phyloP scores from a whole-genome alignment of 2,329 filamentous ascomycete species.

The Scedosporium minutisporum region DNA sequence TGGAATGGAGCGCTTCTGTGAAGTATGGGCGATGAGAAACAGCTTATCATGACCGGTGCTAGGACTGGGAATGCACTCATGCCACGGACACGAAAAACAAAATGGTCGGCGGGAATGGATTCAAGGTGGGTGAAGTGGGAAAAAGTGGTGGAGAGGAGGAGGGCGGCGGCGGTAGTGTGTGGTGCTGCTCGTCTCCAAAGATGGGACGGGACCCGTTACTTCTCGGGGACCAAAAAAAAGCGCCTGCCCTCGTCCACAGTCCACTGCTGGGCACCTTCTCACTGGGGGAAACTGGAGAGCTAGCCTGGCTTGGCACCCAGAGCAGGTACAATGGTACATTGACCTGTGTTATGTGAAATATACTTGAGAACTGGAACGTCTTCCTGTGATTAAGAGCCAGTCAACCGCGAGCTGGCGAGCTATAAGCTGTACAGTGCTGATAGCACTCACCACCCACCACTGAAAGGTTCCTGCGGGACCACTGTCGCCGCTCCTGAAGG shows the following conservation, averaged over 20 bases:
- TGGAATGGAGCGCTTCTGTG: neutral
- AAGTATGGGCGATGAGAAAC: neutral
- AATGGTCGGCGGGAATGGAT: neutral
- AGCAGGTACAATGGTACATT: neutral
- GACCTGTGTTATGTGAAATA: neutral
- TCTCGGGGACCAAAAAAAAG: constrained; percentile 2
- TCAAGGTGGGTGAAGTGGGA: neutral
- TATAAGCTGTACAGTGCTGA: no score
- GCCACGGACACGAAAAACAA: neutral
- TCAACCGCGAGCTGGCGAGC: no score
- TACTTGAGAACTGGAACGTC: no score
- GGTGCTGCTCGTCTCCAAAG: constrained; percentile 5
- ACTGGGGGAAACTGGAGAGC: neutral
- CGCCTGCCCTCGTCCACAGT: neutral
- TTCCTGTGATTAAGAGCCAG: no score
- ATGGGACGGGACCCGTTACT: constrained; percentile 1
- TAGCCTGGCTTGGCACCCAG: neutral
- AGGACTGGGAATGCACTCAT: neutral
- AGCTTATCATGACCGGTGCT: constrained; percentile 5
- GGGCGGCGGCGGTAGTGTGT: neutral
- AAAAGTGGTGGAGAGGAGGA: constrained; percentile 6
- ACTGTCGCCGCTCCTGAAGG: neutral
- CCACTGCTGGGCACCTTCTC: neutral
- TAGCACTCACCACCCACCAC: no score
- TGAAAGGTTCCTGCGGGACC: neutral